Base-by-base conservation (phyloP, 2,329 filamentous ascomycete species). In the Fusarium hainanense region DNA sequence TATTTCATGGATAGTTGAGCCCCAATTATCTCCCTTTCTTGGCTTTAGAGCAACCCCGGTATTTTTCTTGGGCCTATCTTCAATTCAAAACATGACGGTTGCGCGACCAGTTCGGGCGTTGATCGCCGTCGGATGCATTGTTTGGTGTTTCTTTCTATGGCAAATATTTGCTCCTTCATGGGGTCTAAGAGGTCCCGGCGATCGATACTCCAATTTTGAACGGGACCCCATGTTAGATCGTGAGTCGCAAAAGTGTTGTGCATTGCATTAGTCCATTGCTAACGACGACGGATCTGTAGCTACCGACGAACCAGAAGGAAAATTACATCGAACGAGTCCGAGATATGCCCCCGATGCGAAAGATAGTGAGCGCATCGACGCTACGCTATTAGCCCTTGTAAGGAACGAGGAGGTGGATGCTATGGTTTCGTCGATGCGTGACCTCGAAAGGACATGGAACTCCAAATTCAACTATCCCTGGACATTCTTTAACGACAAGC, bases 381-480 rank as follows among this genome's bases (percentile, higher is more conserved):
- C 96, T 63, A 98, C 96, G 6, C 86, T 99, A 60, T 87, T 99
- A 71, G 92, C 94, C 23, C 88, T 99, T 40, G 96, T 99, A 58
- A 91, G 96, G 66, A 99, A 99, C 77, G 90, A 93, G 77, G 96
- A 99, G 83, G 83, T 98, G 28, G 82, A 89, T 23, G 92, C 91
- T 48, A 92, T 99, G 85, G 84, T 98, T 27, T 88, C 91, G 77
- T 93, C 94, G 27, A 99, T 99, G 93, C 82, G 82, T 58, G 95
- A 99, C 77, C 86, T 99, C 64, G 96, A 99, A 82, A 85, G 92
- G 71, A 98, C 95, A 2, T 99, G 94, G 94, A 99, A 99, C 77
- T 85, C 89, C 85, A 99, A 99, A 78, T 99, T 98, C 88, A 99
- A 99, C 84, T 99, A 99, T 78, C 96, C 96, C 0, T 99, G 96